Evolutionary conservation across 2,329 filamentous ascomycete genomes (phyloP).

Genomic region (Sporothrix schenckii): DNA sequence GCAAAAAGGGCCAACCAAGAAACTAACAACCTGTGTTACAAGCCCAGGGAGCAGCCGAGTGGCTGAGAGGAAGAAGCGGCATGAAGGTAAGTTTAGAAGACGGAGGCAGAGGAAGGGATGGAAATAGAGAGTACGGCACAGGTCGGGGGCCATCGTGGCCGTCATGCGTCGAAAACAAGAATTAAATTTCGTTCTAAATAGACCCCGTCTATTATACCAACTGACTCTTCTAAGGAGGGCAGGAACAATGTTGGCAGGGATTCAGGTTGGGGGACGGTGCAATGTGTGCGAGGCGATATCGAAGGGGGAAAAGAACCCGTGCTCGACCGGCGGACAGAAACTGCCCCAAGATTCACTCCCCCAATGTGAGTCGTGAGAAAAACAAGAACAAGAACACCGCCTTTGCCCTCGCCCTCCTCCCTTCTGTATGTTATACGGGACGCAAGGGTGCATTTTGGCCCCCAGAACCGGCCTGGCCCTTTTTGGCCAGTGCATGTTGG

Average conservation of each 20-base stretch:
- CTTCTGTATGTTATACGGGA: constrained; percentile 14
- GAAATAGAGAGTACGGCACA: not conserved
- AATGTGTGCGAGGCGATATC: not conserved
- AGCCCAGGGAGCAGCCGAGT: constrained; percentile 30
- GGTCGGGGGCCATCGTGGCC: not conserved
- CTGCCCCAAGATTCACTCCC: not conserved
- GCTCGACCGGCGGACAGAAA: not conserved
- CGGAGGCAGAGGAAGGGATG: not conserved
- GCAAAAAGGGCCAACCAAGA: not conserved
- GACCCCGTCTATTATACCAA: not conserved
- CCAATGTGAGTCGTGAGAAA: not conserved
- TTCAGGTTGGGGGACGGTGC: not conserved
- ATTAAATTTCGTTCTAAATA: not conserved
- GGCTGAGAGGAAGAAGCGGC: constrained; percentile 26
- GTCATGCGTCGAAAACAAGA: not conserved
- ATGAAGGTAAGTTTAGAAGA: not conserved
- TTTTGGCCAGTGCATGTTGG: not conserved
- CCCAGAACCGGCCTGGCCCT: not conserved
- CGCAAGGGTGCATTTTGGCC: constrained; percentile 21
- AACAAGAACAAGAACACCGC: not conserved
- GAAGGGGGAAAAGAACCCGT: not conserved
- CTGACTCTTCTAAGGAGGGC: too few relatives aligned
- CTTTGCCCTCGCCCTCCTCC: not conserved
- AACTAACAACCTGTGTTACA: not conserved
- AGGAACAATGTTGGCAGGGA: not conserved